These are phyloP conservation scores for Alopecurus myosuroides DNA, from an alignment of 176 grass and related monocot genomes.

Conservation along the genomic window DNA sequence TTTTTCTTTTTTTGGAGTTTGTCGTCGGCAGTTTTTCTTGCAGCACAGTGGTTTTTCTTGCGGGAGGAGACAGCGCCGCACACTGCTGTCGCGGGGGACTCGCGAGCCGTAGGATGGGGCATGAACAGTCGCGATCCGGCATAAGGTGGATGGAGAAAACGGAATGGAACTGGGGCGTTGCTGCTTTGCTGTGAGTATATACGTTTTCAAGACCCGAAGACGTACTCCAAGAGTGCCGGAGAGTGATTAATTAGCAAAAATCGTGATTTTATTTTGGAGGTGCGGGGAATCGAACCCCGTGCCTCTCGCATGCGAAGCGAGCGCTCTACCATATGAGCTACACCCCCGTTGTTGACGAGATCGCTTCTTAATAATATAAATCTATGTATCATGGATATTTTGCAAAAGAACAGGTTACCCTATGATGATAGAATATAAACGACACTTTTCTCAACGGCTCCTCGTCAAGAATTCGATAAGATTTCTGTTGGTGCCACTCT, in stretches of 20 bases:
- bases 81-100: too few relatives aligned
- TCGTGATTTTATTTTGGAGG: background rate
- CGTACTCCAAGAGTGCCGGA: too few relatives aligned
- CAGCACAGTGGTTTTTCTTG: background rate
- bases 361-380: too few relatives aligned
- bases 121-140: background rate
- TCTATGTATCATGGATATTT: too few relatives aligned
- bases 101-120: background rate
- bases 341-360: constrained; percentile 56
- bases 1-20: background rate
- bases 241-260: background rate
- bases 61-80: background rate
- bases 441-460: too few relatives aligned
- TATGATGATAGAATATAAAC: too few relatives aligned
- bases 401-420: too few relatives aligned
- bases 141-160: background rate
- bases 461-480: too few relatives aligned
- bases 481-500: too few relatives aligned
- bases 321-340: constrained; percentile 99
- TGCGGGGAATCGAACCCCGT: constrained; percentile 99
- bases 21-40: background rate
- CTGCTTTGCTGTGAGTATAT: too few relatives aligned
- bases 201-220: background rate
- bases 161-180: background rate
- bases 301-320: constrained; percentile 99